Base-by-base conservation (phyloP, 257 asterid species). In the Solanum virginianum region DNA sequence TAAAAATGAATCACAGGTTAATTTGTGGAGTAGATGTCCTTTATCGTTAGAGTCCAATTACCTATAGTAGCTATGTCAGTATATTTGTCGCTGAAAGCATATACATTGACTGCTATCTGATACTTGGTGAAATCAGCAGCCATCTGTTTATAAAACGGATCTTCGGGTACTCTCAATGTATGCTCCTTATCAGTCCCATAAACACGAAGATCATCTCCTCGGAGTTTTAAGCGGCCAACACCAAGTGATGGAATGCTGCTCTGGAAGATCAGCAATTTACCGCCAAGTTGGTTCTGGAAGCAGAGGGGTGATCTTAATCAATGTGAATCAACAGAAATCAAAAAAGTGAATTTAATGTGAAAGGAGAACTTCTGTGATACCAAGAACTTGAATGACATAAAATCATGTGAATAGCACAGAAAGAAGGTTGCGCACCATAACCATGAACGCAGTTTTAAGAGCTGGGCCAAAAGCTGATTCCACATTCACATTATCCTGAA, bases 381-480 rank as follows among this genome's bases (percentile, higher is more conserved):
- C 36, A 62, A 26, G 20, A 79, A 71, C 15, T 18, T 36, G 32
- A 43, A 80, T 18, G 51, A 20, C 51, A 20, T 26, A 82, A 63
- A 83, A 12, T 16, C 45, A 43, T 49, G 54, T 17, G 43, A 70
- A 32, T 18, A 17, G 39, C 22, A 24, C 18, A 13, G 47, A 88
- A 85, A 89, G 79, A 74, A 79, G 63, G 47, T 59, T 83, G 86
- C 98, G 29, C 90, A 97, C 99, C 99, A 95, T 93, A 88, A 97
- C 93, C 97, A 97, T 91, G 88, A 91, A 92, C 82, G 98, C 95
- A 26, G 98, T 94, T 92, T 91, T 95, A 86, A 95, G 96, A 89
- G 99, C 99, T 51, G 99, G 99, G 85, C 99, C 99, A 91, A 97
- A 97, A 87, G 99, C 99, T 80, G 99, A 95, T 91, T 97, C 99